A percentile compares a stretch with the other conserved stretches of the same genome.
These are phyloP conservation scores for Groenewaldozyma auringiensis DNA, from an alignment of 1,139 yeast genomes.

Conservation along the genomic window DNA sequence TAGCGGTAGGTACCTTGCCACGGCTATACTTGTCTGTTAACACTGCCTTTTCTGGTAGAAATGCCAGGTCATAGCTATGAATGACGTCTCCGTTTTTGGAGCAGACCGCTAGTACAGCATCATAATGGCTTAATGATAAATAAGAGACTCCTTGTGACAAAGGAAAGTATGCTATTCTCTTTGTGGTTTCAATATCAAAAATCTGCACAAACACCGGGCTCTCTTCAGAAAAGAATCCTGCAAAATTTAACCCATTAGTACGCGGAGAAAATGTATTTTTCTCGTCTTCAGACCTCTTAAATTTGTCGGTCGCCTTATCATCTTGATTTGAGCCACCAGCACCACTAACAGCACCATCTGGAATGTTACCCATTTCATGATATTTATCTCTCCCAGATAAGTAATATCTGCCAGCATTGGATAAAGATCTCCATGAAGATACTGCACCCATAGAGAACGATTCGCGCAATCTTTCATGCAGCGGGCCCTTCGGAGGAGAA, in stretches of 20 bases:
- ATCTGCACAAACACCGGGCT: slow-evolving; percentile 26
- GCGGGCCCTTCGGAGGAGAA: slow-evolving; percentile 26
- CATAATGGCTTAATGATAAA: slow-evolving; percentile 56
- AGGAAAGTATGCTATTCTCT: slow-evolving; percentile 44
- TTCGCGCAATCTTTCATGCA: slow-evolving; percentile 25
- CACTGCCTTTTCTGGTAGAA: slow-evolving; percentile 44
- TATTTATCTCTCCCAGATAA: not conserved
- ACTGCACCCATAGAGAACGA: slow-evolving; percentile 25
- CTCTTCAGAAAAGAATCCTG: slow-evolving; percentile 15
- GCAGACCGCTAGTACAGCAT: slow-evolving; percentile 50
- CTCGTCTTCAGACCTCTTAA: not conserved
- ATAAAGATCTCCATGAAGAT: slow-evolving; percentile 23
- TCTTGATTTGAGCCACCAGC: not conserved
- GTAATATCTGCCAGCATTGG: slow-evolving; percentile 22
- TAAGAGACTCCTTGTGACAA: slow-evolving; percentile 58
- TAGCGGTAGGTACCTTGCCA: slow-evolving; percentile 56
- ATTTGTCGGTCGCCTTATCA: not conserved
- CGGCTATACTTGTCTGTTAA: slow-evolving; percentile 53
- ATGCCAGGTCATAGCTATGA: slow-evolving; percentile 57
- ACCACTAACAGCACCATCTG: not conserved
- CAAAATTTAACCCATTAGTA: slow-evolving; percentile 8
- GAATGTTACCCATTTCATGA: not conserved
- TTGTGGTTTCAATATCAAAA: slow-evolving; percentile 41
- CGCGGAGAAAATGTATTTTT: not conserved
- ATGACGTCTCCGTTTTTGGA: slow-evolving; percentile 55